These are phyloP conservation scores for Phaeophleospora eucalypticola DNA, from an alignment of 2,329 filamentous ascomycete species.

Conservation along the genomic window DNA sequence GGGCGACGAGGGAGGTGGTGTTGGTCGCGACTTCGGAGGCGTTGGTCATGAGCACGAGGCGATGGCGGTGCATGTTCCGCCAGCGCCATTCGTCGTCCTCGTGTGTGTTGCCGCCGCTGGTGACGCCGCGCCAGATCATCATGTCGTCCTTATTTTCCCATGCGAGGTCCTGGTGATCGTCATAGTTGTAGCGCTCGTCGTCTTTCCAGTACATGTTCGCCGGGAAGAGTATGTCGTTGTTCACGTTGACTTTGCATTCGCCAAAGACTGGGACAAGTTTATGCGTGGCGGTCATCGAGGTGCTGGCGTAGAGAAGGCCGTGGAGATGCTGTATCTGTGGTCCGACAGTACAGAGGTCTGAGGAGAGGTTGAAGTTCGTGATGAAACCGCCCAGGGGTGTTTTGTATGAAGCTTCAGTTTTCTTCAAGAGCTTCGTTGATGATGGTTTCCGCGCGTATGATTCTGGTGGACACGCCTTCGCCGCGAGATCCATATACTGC, in stretches of 20 bases:
- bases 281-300: conserved; percentile 19
- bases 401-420: conserved; percentile 13
- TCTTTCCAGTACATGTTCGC: conserved; percentile 37
- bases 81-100: conserved; percentile 51
- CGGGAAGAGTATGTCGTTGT: conserved; percentile 47
- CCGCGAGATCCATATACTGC: conserved; percentile 36
- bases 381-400: conserved; percentile 42
- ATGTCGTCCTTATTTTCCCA: conserved; percentile 39
- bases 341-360: conserved; percentile 1
- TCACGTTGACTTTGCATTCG: conserved; percentile 32
- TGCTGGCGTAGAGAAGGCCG: conserved; percentile 60
- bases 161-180: conserved; percentile 32
- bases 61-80: conserved; percentile 66
- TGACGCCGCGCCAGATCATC: conserved; percentile 43
- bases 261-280: conserved; percentile 42
- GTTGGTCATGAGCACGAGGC: conserved; percentile 68
- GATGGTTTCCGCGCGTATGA: conserved; percentile 6
- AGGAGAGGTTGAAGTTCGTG: conserved; percentile 42
- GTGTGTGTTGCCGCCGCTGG: conserved; percentile 41
- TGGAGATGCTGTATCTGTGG: conserved; percentile 50
- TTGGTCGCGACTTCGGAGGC: conserved; percentile 42
- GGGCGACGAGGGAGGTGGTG: background rate
- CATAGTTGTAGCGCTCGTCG: conserved; percentile 45
- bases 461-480: conserved; percentile 35
- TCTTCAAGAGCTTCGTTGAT: background rate